These are phyloP conservation scores for Actinomucor elegans DNA, from an alignment of 371 early-diverging fungal species.

Conservation along the genomic window DNA sequence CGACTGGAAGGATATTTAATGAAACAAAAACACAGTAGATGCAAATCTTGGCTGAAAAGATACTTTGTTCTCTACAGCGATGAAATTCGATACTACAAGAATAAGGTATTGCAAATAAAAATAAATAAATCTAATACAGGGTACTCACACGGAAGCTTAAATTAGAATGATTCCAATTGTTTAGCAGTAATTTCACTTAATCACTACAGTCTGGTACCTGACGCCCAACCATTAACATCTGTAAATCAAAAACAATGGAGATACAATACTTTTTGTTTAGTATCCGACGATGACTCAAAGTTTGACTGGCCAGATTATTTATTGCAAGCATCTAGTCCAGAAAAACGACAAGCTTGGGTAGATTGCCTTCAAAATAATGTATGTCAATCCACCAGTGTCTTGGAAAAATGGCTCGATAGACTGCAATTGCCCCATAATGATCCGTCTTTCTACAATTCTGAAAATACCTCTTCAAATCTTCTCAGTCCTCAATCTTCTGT, in stretches of 20 bases:
- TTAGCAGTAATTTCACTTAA: conserved; percentile 31
- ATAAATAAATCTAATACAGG: too few relatives aligned
- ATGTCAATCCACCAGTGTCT: conserved; percentile 29
- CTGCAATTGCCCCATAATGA: conserved; percentile 24
- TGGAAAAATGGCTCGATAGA: conserved; percentile 46
- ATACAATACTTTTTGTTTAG: conserved; percentile 26
- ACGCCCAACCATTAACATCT: conserved; percentile 8
- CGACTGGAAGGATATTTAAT: conserved; percentile 32
- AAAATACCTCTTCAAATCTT: background rate
- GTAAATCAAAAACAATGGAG: conserved; percentile 11
- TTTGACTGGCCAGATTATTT: conserved; percentile 34
- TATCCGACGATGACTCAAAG: conserved; percentile 30
- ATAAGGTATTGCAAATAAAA: conserved; percentile 7
- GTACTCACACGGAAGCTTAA: too few relatives aligned
- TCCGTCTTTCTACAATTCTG: background rate
- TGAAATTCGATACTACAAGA: conserved; percentile 17
- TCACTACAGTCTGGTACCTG: conserved; percentile 26
- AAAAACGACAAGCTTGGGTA: conserved; percentile 31
- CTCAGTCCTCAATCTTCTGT: background rate
- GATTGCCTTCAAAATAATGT: conserved; percentile 21
- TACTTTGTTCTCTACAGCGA: conserved; percentile 22
- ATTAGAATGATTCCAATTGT: conserved; percentile 30
- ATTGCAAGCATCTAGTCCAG: conserved; percentile 30
- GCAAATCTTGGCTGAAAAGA: conserved; percentile 21
- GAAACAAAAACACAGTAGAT: conserved; percentile 45